Evolutionary conservation across 495 filamentous ascomycete species (phyloP).

Genomic region (Penicillium atrosanguineum): DNA sequence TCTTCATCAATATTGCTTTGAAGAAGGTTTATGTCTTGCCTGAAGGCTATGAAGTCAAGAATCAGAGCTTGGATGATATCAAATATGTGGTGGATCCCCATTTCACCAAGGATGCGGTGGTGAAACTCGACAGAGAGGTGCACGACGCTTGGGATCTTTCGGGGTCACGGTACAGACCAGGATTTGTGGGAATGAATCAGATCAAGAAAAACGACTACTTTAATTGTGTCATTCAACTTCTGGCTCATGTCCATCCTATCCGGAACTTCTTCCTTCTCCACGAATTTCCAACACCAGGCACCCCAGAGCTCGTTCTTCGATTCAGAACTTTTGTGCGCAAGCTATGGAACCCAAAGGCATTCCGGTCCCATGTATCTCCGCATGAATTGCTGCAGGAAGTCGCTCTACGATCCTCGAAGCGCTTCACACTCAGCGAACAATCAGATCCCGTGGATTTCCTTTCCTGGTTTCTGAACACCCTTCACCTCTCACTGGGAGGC

Average conservation of each 20-base stretch:
- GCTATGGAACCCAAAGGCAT: conserved; percentile 96
- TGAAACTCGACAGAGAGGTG: conserved; percentile 73
- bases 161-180: conserved; percentile 81
- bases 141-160: conserved; percentile 73
- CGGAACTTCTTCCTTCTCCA: conserved; percentile 93
- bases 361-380: conserved; percentile 94
- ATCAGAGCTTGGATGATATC: conserved; percentile 95
- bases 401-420: conserved; percentile 82
- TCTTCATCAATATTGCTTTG: conserved; percentile 94
- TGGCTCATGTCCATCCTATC: conserved; percentile 85
- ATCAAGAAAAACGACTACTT: conserved; percentile 99
- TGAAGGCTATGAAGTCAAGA: conserved; percentile 95
- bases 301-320: conserved; percentile 65
- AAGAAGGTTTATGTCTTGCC: conserved; percentile 95
- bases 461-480: conserved; percentile 94
- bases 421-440: conserved; percentile 86
- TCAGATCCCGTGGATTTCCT: conserved; percentile 96
- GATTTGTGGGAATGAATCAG: conserved; percentile 99
- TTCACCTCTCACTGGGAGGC: conserved; percentile 88
- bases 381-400: conserved; percentile 97
- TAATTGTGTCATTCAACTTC: conserved; percentile 91
- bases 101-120: conserved; percentile 74
- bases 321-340: conserved; percentile 91
- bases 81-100: conserved; percentile 97
- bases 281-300: conserved; percentile 41